These are phyloP conservation scores for Fusarium chaquense DNA, from an alignment of 2,329 filamentous ascomycete genomes.

Conservation along the genomic window DNA sequence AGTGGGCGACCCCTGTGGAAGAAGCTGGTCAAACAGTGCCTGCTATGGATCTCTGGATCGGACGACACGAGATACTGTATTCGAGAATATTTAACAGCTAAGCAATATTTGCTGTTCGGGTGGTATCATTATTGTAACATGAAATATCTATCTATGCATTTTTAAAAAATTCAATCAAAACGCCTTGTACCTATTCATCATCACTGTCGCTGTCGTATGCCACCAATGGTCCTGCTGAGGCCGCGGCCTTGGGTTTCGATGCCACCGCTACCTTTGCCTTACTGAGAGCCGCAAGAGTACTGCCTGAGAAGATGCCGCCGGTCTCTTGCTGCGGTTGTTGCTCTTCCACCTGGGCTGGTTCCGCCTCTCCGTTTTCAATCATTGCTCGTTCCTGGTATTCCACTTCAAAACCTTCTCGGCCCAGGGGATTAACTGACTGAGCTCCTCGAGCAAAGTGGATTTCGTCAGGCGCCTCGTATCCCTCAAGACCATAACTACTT, in stretches of 20 bases:
- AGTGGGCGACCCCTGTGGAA: slow-evolving; percentile 70
- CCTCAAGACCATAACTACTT: slow-evolving; percentile 86
- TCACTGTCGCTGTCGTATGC: slow-evolving; percentile 94
- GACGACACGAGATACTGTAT: slow-evolving; percentile 84
- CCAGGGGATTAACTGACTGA: slow-evolving; percentile 71
- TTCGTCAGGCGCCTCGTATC: slow-evolving; percentile 93
- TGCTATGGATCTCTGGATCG: slow-evolving; percentile 84
- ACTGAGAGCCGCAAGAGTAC: slow-evolving; percentile 83
- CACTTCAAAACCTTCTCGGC: slow-evolving; percentile 70
- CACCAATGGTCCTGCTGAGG: slow-evolving; percentile 78
- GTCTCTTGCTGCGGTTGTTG: slow-evolving; percentile 55
- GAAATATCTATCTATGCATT: slow-evolving; percentile 47
- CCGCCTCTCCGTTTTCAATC: slow-evolving; percentile 67
- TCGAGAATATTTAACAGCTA: slow-evolving; percentile 89
- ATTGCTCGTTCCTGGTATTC: slow-evolving; percentile 72
- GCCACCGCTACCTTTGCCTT: slow-evolving; percentile 66
- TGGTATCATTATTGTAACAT: slow-evolving; percentile 51
- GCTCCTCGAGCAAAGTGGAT: slow-evolving; percentile 89
- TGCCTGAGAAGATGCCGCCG: slow-evolving; percentile 81
- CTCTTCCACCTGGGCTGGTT: slow-evolving; percentile 49
- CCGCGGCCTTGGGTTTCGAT: slow-evolving; percentile 65
- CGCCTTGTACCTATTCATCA: slow-evolving; percentile 59
- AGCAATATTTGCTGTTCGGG: slow-evolving; percentile 24
- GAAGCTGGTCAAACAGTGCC: slow-evolving; percentile 81
- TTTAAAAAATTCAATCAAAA: slow-evolving; percentile 39